Evolutionary conservation across 805 yeast genomes (phyloP).

Genomic region (Sugiyamaella lignohabitans): DNA sequence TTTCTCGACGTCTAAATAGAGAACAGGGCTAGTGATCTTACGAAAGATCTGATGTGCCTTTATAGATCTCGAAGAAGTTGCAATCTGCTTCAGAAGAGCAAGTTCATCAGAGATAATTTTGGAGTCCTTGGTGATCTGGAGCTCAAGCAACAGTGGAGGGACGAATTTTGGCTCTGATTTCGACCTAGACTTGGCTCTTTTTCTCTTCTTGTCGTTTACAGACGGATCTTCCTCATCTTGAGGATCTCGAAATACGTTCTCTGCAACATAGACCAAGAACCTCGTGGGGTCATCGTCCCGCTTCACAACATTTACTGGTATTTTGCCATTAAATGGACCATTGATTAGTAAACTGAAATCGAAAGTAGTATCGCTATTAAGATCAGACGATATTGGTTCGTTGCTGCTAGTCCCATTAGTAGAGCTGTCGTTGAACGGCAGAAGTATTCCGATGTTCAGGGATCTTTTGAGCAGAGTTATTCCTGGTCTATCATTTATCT

Average conservation of each 20-base stretch:
- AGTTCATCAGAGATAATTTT: not conserved
- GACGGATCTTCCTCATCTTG: not conserved
- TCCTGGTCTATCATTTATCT: not conserved
- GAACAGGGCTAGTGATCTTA: not conserved
- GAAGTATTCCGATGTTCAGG: not conserved
- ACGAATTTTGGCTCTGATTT: too few relatives aligned
- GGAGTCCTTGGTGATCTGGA: slow-evolving; percentile 6
- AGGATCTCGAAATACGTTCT: not conserved
- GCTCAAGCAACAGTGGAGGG: not conserved
- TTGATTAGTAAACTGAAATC: not conserved
- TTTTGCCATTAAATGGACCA: not conserved
- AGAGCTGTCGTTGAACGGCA: too few relatives aligned
- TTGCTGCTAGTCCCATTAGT: too few relatives aligned
- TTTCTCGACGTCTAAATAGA: not conserved
- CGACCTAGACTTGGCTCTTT: not conserved
- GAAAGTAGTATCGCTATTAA: not conserved
- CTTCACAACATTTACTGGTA: not conserved
- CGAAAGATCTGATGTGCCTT: not conserved
- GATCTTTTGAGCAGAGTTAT: not conserved
- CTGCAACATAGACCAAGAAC: not conserved
- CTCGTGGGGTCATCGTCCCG: not conserved
- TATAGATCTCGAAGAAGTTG: not conserved
- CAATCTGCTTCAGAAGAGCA: not conserved
- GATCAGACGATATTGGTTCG: too few relatives aligned
- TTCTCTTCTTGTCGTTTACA: not conserved